Evolutionary conservation across 305 asterid species (phyloP), one percentile per base, ranked within the genome.

Genomic region (Rubia occidens): DNA sequence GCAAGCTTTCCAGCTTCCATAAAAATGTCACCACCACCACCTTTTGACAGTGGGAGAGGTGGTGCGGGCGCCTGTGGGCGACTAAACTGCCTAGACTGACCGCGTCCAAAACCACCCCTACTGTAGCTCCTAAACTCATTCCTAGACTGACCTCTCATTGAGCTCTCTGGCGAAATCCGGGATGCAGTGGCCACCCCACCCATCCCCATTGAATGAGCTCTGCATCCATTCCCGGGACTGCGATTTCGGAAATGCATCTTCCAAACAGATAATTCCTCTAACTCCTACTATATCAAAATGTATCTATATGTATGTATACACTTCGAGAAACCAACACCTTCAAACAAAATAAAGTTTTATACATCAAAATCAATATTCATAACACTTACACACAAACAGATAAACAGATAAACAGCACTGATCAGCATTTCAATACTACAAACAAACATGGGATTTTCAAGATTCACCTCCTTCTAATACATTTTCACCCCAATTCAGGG

Each of bases 1-100:
- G 99, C 99, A 76, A 94, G 77, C 77, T 77, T 87, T 63, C 99
- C 99, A 61, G 99, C 99, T 79, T 94, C 99, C 79, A 89, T 70
- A 67, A 94, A 87, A 79, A 94, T 39, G 69, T 86, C 93, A 20
- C 86, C 54, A 4, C 85, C 93, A 20, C 86, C 54, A 4, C 85
- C 63, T 71, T 72, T 84, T 44, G 76, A 78, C 0, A 77, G 88
- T 17, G 87, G 86, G 21, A 47, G 66, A 56, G 44, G 72, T 3
- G 55, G 56, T 11, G 82, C 81, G 24, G 65, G 54, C 6, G 81
- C 80, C 42, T 42, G 79, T 15, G 85, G 78, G 44, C 79, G 79
- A 66, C 80, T 89, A 77, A 84, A 84, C 63, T 83, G 93, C 82
- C 80, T 90, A 11, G 87, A 72, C 60, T 82, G 95, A 60, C 90